Percentiles rank a stretch among this genome's conserved stretches.
phyloP scores from a whole-genome alignment of 345 rosid species.

The Lenwebbia sp. region DNA sequence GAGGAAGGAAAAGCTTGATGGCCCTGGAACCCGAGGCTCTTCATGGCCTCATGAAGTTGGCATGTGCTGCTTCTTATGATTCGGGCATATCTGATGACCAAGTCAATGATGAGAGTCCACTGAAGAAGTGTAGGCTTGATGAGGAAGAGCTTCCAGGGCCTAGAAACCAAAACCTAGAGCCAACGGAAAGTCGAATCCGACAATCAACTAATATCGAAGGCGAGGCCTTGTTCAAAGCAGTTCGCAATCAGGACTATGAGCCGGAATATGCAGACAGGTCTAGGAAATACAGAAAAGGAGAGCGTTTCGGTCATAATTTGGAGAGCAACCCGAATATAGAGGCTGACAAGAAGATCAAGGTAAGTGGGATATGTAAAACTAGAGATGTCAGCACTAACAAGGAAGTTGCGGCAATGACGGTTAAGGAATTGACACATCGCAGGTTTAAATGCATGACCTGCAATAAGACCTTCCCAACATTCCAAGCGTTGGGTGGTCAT shows the following conservation, averaged over 20 bases:
- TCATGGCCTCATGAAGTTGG: conserved; percentile 1
- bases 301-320: background rate
- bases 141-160: background rate
- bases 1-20: background rate
- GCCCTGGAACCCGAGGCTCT: conserved; percentile 5
- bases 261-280: background rate
- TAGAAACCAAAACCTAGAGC: background rate
- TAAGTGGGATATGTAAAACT: background rate
- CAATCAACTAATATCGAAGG: background rate
- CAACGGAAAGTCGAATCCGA: background rate
- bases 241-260: background rate
- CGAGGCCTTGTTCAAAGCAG: background rate
- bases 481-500: conserved; percentile 13
- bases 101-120: background rate
- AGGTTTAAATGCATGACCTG: conserved; percentile 4
- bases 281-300: background rate
- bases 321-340: background rate
- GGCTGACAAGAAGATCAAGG: background rate
- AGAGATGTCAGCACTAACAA: background rate
- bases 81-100: background rate
- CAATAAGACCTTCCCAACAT: background rate
- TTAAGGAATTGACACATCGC: background rate
- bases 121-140: background rate
- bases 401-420: background rate
- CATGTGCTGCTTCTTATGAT: background rate